Percentiles rank a stretch among this genome's conserved stretches.
Conservation (phyloP, 2,329 filamentous ascomycete species). For the Westerdykella aurantiaca region DNA sequence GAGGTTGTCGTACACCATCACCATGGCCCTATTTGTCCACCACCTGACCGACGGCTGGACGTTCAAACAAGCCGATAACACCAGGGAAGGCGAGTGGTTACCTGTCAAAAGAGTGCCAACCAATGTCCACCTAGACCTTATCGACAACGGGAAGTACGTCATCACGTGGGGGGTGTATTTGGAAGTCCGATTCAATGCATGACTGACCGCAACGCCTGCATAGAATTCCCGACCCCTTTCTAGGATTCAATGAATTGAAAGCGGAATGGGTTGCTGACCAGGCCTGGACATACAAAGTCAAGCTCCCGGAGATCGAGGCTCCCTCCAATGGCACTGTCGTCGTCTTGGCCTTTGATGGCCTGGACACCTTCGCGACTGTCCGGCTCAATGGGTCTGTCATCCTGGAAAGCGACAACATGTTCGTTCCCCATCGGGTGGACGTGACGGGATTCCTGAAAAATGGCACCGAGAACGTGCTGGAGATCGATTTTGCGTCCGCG, state of each 20-base stretch:
- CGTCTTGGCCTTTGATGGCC: conserved; percentile 56
- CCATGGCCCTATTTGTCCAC: conserved; percentile 20
- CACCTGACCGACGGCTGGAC: conserved; percentile 39
- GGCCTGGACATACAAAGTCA: conserved; percentile 44
- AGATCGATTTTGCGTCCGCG: conserved; percentile 55
- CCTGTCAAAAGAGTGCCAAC: conserved; percentile 43
- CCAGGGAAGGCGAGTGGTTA: conserved; percentile 39
- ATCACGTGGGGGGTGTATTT: conserved; percentile 10
- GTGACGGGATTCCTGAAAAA: conserved; percentile 42
- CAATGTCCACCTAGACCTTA: conserved; percentile 45
- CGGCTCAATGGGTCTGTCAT: conserved; percentile 51
- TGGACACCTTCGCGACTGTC: conserved; percentile 59
- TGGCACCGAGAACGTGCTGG: conserved; percentile 42
- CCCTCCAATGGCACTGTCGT: conserved; percentile 28
- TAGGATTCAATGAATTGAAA: conserved; percentile 47
- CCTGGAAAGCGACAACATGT: conserved; percentile 59
- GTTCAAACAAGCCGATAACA: conserved; percentile 43
- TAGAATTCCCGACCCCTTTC: conserved; percentile 47
- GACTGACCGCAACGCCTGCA: conserved; percentile 9
- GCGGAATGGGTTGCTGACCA: conserved; percentile 48
- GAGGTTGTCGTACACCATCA: conserved; percentile 1
- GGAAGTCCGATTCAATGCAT: conserved; percentile 10
- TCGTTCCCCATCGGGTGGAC: conserved; percentile 52
- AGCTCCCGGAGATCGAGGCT: conserved; percentile 31
- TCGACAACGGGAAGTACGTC: conserved; percentile 43